Conservation (phyloP, 306 rosid genomes). For the Purshia tridentata region DNA sequence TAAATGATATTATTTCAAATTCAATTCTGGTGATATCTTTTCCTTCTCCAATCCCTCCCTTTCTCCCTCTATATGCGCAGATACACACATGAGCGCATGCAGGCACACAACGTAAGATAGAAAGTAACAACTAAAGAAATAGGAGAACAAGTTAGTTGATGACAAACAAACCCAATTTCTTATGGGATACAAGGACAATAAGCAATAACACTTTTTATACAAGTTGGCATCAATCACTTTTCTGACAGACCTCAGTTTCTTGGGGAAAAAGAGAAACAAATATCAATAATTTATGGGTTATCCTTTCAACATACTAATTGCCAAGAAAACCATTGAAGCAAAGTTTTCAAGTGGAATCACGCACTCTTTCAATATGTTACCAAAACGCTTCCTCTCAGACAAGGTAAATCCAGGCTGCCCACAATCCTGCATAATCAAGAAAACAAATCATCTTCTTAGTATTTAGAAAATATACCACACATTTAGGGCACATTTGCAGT, state of each 20-base stretch:
- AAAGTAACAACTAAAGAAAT: neutral
- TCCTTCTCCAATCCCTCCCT: neutral
- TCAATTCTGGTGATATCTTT: neutral
- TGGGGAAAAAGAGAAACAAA: neutral
- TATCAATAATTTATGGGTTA: neutral
- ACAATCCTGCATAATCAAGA: conserved; percentile 60
- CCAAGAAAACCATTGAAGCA: conserved; percentile 11
- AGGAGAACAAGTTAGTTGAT: neutral
- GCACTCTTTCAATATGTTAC: conserved; percentile 75
- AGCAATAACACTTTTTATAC: neutral
- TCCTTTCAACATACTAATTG: conserved; percentile 7
- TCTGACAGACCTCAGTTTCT: neutral
- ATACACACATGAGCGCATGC: neutral
- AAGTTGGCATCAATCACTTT: neutral
- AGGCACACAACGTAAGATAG: neutral
- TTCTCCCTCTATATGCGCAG: neutral
- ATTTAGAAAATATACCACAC: neutral
- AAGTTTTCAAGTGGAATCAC: conserved; percentile 30
- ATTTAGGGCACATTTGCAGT: neutral
- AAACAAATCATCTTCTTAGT: conserved; percentile 20
- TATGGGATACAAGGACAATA: neutral
- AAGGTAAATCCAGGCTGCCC: conserved; percentile 98
- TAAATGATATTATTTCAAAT: neutral
- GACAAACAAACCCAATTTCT: neutral
- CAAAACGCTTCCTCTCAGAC: conserved; percentile 84